A percentile compares a stretch with the other conserved stretches of the same genome.
phyloP scores from a whole-genome alignment of 2,329 filamentous ascomycete species.

The Microsporum canis region DNA sequence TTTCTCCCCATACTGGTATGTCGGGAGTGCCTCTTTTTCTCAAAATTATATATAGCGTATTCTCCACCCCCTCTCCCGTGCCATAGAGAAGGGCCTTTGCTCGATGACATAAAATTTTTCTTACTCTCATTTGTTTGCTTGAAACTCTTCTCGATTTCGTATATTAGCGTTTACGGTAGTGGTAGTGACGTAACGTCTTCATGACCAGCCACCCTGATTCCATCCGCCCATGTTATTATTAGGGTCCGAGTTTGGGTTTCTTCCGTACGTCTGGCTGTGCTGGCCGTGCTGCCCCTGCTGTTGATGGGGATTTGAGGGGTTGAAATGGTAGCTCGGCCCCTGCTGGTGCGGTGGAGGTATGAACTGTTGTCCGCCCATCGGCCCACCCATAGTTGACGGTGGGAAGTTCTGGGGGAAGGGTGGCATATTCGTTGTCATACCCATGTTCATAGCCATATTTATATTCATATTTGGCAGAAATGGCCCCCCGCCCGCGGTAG shows the following conservation, averaged over 20 bases:
- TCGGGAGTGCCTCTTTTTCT: neutral
- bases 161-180: neutral
- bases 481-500: constrained; percentile 11
- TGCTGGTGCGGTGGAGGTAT: constrained; percentile 5
- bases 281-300: constrained; percentile 18
- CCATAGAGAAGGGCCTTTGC: neutral
- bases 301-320: constrained; percentile 13
- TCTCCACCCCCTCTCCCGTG: neutral
- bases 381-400: neutral
- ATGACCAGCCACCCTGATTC: constrained; percentile 14
- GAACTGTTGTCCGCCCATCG: constrained; percentile 7
- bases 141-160: neutral
- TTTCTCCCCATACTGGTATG: neutral
- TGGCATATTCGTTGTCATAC: constrained; percentile 13
- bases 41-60: neutral
- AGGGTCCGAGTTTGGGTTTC: neutral
- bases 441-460: constrained; percentile 8
- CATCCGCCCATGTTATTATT: constrained; percentile 7
- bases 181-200: neutral
- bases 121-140: neutral
- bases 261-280: constrained; percentile 6
- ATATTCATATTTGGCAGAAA: constrained; percentile 8
- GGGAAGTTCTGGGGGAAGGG: constrained; percentile 8
- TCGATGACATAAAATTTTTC: neutral
- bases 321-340: neutral